phyloP scores from a whole-genome alignment of 441 rosid genomes.

The Geranium incanum region DNA sequence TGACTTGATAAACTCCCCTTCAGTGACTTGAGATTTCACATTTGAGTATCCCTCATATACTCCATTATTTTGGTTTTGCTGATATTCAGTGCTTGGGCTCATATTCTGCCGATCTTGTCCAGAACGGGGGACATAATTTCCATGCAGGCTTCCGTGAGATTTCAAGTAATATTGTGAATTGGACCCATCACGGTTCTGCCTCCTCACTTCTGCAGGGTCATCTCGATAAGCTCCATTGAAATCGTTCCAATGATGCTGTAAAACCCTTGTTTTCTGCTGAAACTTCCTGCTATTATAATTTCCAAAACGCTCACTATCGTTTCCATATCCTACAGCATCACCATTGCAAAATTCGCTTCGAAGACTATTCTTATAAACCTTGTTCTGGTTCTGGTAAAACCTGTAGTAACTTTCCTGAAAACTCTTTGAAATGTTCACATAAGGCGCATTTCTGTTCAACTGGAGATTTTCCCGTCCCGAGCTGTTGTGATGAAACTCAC shows the following conservation, averaged over 20 bases:
- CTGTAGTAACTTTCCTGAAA: constrained; percentile 11
- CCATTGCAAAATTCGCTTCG: constrained; percentile 12
- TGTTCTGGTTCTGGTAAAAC: constrained; percentile 18
- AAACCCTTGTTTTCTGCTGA: background rate
- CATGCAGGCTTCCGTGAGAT: background rate
- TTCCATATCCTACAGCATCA: constrained; percentile 12
- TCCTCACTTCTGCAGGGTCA: constrained; percentile 2
- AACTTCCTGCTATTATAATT: constrained; percentile 4
- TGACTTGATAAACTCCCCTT: constrained; percentile 20
- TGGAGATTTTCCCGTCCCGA: constrained; percentile 14
- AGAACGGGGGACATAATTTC: constrained; percentile 13
- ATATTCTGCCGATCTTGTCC: constrained; percentile 18
- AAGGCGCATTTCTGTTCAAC: constrained; percentile 8
- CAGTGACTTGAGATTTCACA: constrained; percentile 14
- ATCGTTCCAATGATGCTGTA: constrained; percentile 4
- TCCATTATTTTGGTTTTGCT: constrained; percentile 14
- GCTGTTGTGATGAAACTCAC: constrained; percentile 16
- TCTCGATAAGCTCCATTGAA: background rate
- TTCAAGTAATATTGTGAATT: background rate
- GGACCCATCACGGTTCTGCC: background rate
- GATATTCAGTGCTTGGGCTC: constrained; percentile 14
- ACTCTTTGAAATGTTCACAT: constrained; percentile 6
- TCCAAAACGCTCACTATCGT: background rate
- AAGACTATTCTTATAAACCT: constrained; percentile 13
- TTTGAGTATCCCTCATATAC: constrained; percentile 15